Percentiles rank a stretch among this genome's conserved stretches.
phyloP scores from a whole-genome alignment of 768 basidiomycete genomes.

The Lactarius sanguifluus region DNA sequence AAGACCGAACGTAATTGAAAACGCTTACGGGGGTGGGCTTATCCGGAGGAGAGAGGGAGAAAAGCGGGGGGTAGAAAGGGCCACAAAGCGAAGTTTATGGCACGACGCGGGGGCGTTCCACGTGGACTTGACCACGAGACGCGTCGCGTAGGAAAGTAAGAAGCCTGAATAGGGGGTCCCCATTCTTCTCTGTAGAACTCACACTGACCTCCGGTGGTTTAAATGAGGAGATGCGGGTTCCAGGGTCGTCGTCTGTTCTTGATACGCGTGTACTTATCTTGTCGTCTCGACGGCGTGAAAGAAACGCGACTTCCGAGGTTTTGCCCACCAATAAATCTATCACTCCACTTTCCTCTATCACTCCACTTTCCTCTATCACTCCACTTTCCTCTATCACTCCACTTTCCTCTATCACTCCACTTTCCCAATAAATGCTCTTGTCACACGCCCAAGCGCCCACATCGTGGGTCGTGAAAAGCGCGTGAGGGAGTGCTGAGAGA shows the following conservation, averaged over 20 bases:
- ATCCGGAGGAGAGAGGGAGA: background rate
- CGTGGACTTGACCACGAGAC: background rate
- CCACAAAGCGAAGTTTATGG: background rate
- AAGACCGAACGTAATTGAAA: background rate
- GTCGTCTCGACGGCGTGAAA: background rate
- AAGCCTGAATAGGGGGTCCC: conserved; percentile 8
- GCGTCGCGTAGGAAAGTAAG: background rate
- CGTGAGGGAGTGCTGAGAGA: too few species aligned
- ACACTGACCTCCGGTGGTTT: background rate
- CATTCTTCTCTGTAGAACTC: background rate
- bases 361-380: too few species aligned
- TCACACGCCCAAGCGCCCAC: too few species aligned
- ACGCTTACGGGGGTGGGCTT: conserved; percentile 21
- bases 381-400: too few species aligned
- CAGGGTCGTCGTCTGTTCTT: background rate
- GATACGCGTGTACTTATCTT: background rate
- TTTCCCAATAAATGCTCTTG: too few species aligned
- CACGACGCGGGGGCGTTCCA: background rate
- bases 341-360: too few species aligned
- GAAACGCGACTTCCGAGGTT: background rate
- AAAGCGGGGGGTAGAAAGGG: background rate
- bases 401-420: too few species aligned
- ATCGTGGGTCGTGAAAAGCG: too few species aligned
- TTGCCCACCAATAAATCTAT: too few species aligned
- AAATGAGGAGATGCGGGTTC: conserved; percentile 6